phyloP scores from a whole-genome alignment of 1,284 basidiomycete species.

The Coniferiporia weirii region DNA sequence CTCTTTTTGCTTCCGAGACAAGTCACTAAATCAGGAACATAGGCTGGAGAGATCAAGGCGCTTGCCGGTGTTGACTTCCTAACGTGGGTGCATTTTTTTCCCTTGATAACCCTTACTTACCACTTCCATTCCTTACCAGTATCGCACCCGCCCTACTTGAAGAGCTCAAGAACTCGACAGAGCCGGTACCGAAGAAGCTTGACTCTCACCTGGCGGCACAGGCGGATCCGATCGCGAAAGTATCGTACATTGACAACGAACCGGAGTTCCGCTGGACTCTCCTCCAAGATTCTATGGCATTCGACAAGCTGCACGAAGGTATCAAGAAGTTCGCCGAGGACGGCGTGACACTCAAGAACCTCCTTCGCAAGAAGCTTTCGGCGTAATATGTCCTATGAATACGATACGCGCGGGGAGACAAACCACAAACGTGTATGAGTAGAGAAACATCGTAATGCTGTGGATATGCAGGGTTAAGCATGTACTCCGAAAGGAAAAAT shows the following conservation, averaged over 20 bases:
- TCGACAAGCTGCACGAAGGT: constrained; percentile 95
- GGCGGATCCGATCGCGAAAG: constrained; percentile 69
- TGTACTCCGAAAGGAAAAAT: too few species aligned
- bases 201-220: constrained; percentile 58
- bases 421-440: not conserved
- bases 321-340: constrained; percentile 97
- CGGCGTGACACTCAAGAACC: constrained; percentile 81
- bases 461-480: not conserved
- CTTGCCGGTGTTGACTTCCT: constrained; percentile 96
- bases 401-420: not conserved
- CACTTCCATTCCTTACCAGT: constrained; percentile 11
- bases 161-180: constrained; percentile 81
- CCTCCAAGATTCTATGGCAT: constrained; percentile 90
- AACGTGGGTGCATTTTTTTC: constrained; percentile 39
- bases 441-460: not conserved
- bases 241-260: constrained; percentile 88
- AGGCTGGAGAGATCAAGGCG: constrained; percentile 90
- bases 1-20: constrained; percentile 12
- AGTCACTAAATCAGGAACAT: constrained; percentile 22
- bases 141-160: constrained; percentile 90
- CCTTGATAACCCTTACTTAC: not conserved
- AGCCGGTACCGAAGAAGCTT: constrained; percentile 81
- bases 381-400: constrained; percentile 31
- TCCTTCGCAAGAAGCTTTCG: constrained; percentile 77
- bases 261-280: constrained; percentile 93